Evolutionary conservation across 2,329 filamentous ascomycete genomes (phyloP).

Genomic region (Apiospora malaysiana): DNA sequence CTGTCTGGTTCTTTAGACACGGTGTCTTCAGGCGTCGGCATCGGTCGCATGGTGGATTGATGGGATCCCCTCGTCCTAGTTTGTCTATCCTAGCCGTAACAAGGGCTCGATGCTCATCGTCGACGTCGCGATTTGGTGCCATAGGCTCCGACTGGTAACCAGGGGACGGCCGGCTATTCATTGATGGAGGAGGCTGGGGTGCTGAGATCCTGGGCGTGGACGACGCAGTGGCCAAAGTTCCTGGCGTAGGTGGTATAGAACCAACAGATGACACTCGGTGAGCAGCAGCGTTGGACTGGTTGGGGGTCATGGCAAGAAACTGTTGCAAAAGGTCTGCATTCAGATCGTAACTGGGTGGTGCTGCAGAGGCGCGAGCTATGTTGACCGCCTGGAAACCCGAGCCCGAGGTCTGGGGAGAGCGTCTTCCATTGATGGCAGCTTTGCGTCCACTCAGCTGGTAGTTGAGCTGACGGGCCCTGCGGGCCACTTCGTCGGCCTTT

Average conservation of each 20-base stretch:
- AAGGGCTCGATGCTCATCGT: conserved; percentile 52
- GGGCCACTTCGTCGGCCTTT: conserved; percentile 75
- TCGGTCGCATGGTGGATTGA: conserved; percentile 83
- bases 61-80: conserved; percentile 73
- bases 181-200: conserved; percentile 32
- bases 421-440: conserved; percentile 72
- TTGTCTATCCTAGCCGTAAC: conserved; percentile 80
- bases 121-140: conserved; percentile 34
- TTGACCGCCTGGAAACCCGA: conserved; percentile 46
- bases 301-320: conserved; percentile 42
- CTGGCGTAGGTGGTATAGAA: conserved; percentile 26
- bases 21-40: conserved; percentile 81
- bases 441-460: conserved; percentile 79
- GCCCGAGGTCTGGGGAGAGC: conserved; percentile 47
- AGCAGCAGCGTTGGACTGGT: conserved; percentile 17
- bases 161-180: conserved; percentile 37
- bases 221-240: conserved; percentile 30
- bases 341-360: conserved; percentile 50
- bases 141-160: conserved; percentile 35
- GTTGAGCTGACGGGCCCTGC: conserved; percentile 74
- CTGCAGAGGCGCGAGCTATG: conserved; percentile 33
- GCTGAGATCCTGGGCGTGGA: conserved; percentile 38
- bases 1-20: conserved; percentile 84
- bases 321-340: conserved; percentile 63
- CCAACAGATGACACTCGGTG: conserved; percentile 37